These are phyloP conservation scores for Termitomyces sp. DNA, from an alignment of 768 basidiomycete species.

Conservation along the genomic window DNA sequence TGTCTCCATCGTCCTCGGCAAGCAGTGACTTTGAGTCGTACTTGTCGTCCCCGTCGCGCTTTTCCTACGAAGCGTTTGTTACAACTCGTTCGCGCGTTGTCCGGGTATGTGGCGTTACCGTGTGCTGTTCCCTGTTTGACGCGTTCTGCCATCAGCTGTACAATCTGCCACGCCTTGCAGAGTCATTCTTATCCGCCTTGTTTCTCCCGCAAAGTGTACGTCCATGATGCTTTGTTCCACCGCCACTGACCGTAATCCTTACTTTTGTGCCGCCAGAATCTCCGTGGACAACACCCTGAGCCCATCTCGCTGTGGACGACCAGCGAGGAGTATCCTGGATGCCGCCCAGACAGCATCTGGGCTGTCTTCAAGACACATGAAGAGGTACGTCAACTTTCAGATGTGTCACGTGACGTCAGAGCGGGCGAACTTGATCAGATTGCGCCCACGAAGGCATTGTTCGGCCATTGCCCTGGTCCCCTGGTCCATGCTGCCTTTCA, in stretches of 20 bases:
- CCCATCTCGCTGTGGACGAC: slow-evolving; percentile 51
- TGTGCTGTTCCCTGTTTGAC: slow-evolving; percentile 4
- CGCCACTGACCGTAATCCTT: slow-evolving; percentile 19
- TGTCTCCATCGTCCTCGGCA: slow-evolving; percentile 26
- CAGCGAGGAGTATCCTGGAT: slow-evolving; percentile 28
- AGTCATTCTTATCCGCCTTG: slow-evolving; percentile 32
- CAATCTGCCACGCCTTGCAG: slow-evolving; percentile 36
- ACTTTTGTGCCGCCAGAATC: slow-evolving; percentile 16
- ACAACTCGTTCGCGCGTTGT: slow-evolving; percentile 52
- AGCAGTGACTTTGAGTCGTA: slow-evolving; percentile 26
- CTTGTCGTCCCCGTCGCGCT: slow-evolving; percentile 18
- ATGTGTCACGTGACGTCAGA: slow-evolving; percentile 24
- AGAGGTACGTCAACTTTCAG: slow-evolving; percentile 41
- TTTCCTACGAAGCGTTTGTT: slow-evolving; percentile 38
- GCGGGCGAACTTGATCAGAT: slow-evolving; percentile 9
- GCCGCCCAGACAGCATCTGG: slow-evolving; percentile 40
- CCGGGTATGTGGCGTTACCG: slow-evolving; percentile 36
- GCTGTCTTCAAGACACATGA: slow-evolving; percentile 57
- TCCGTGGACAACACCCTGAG: slow-evolving; percentile 24
- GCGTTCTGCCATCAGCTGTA: slow-evolving; percentile 28
- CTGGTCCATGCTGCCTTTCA: slow-evolving; percentile 16
- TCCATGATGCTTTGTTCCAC: slow-evolving; percentile 19
- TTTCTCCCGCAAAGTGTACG: slow-evolving; percentile 38
- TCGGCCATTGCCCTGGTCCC: slow-evolving; percentile 17
- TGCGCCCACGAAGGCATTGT: slow-evolving; percentile 23